Evolutionary conservation across 2,329 filamentous ascomycete genomes (phyloP).

Genomic region (Emergomyces pasteurianus): DNA sequence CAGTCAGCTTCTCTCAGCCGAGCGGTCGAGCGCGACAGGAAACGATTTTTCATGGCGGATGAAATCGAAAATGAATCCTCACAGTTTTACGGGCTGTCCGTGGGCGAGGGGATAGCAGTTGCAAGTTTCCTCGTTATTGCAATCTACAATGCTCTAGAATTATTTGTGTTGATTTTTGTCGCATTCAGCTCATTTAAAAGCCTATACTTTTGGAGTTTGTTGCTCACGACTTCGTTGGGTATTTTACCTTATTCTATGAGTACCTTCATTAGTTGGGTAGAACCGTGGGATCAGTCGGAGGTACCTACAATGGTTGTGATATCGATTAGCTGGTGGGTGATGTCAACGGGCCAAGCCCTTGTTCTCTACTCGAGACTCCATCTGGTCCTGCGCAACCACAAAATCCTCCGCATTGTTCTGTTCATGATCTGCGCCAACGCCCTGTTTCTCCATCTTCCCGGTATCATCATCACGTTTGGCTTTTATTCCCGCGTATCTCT

Average conservation of each 20-base stretch:
- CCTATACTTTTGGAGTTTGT: constrained; percentile 40
- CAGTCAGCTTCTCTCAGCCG: neutral
- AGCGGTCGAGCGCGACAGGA: neutral
- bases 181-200: constrained; percentile 36
- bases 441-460: constrained; percentile 25
- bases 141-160: constrained; percentile 40
- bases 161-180: constrained; percentile 37
- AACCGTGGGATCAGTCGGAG: constrained; percentile 33
- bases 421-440: constrained; percentile 28
- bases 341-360: constrained; percentile 28
- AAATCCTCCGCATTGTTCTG: constrained; percentile 20
- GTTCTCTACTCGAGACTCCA: constrained; percentile 32
- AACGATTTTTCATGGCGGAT: neutral
- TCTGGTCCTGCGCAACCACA: constrained; percentile 22
- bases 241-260: constrained; percentile 36
- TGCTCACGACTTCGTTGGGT: constrained; percentile 34
- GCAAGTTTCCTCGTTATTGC: constrained; percentile 36
- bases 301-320: constrained; percentile 20
- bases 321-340: constrained; percentile 26
- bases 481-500: constrained; percentile 18
- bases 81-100: constrained; percentile 23
- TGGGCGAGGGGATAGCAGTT: constrained; percentile 32
- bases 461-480: constrained; percentile 24
- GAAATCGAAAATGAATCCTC: constrained; percentile 24
- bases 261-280: constrained; percentile 38